Evolutionary conservation across 352 stramenopile genomes (phyloP), one percentile per base, ranked within the genome.

Genomic region (Pythium diclinum): DNA sequence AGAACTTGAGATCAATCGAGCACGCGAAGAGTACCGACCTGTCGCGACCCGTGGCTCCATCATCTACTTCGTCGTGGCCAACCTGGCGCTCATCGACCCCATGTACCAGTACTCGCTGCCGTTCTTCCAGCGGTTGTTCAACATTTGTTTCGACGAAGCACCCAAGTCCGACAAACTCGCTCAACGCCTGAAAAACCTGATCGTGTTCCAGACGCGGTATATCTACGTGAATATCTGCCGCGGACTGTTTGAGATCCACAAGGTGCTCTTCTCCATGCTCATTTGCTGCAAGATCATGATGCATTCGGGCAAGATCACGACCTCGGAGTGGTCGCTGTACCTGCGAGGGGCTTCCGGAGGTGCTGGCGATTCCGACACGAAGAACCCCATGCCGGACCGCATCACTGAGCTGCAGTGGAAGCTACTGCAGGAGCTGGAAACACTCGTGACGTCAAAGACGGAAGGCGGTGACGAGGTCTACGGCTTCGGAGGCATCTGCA

Each of bases 61-160:
- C 63, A 96, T 98, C 46, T 98, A 98, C 71, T 98, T 98, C 66
- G 94, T 98, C 0, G 92, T 98, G 30, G 91, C 94, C 1, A 91
- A 97, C 58, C 73, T 98, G 1, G 86, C 86, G 14, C 71, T 90
- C 10, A 96, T 98, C 57, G 94, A 98, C 55, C 93, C 94, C 3
- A 98, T 98, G 94, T 98, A 98, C 77, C 94, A 98, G 77, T 98
- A 98, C 75, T 98, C 92, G 42, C 73, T 98, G 28, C 82, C 88
- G 3, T 98, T 97, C 72, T 98, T 97, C 57, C 88, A 96, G 61
- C 73, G 78, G 0, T 79, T 98, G 23, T 98, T 97, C 73, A 89
- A 94, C 56, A 89, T 91, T 59, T 98, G 93, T 68, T 95, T 98
- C 38, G 78, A 92, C 51, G 81, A 92, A 67, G 83, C 82, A 3